Evolutionary conservation across 805 yeast species (phyloP).

Genomic region (Kuraishia piskuri): DNA sequence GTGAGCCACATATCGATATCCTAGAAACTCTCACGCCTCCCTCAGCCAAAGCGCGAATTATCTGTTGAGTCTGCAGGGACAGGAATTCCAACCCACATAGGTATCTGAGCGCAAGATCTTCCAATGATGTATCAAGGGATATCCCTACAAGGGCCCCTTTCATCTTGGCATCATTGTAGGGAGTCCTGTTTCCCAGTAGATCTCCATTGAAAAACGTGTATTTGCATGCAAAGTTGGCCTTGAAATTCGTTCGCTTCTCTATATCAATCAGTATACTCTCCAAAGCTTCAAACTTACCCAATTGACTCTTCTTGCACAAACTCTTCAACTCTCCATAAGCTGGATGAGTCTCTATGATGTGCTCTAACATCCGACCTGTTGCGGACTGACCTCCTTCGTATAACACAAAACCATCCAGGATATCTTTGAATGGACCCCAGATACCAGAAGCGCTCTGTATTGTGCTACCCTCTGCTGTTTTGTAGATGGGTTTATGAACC

Average conservation of each 20-base stretch:
- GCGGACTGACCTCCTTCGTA: slow-evolving; percentile 54
- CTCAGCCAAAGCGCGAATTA: slow-evolving; percentile 22
- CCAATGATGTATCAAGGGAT: slow-evolving; percentile 22
- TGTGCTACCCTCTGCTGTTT: slow-evolving; percentile 3
- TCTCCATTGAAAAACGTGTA: slow-evolving; percentile 44
- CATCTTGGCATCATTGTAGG: slow-evolving; percentile 40
- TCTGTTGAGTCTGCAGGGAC: slow-evolving; percentile 38
- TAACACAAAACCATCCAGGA: slow-evolving; percentile 22
- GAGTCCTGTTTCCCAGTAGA: slow-evolving; percentile 50
- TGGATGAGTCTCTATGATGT: slow-evolving; percentile 34
- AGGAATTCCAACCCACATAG: slow-evolving; percentile 40
- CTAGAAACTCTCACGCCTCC: slow-evolving; percentile 17
- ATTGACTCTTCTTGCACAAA: not conserved
- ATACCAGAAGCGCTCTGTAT: slow-evolving; percentile 31
- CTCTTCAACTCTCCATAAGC: slow-evolving; percentile 12
- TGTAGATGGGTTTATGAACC: not conserved
- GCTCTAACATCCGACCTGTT: slow-evolving; percentile 44
- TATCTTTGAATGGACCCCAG: slow-evolving; percentile 52
- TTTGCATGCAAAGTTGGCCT: slow-evolving; percentile 20
- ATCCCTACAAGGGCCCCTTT: slow-evolving; percentile 44
- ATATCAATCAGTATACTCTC: not conserved
- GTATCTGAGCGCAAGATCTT: slow-evolving; percentile 32
- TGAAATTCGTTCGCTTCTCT: not conserved
- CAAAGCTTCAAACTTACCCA: slow-evolving; percentile 3
- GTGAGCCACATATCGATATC: slow-evolving; percentile 44